A percentile compares a stretch with the other conserved stretches of the same genome.
These are phyloP conservation scores for Besnoitia besnoiti DNA, from an alignment of 169 alveolate genomes.

Conservation along the genomic window DNA sequence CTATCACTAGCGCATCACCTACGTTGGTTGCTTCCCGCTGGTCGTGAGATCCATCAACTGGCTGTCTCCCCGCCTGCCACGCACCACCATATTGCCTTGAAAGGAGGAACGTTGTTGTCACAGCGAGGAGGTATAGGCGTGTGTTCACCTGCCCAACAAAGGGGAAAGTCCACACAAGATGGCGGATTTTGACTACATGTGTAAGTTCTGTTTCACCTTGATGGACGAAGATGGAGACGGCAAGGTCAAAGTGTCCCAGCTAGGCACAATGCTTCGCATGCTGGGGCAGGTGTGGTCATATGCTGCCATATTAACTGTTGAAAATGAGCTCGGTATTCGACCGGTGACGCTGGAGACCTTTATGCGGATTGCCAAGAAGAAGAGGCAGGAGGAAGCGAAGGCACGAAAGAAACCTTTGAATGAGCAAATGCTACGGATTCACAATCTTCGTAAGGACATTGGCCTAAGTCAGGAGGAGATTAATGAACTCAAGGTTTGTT, in stretches of 20 bases:
- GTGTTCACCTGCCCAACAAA: no score
- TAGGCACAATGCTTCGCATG: slow-evolving; percentile 48
- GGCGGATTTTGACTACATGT: slow-evolving; percentile 11
- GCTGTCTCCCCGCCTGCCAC: no score
- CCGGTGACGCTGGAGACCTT: slow-evolving; percentile 6
- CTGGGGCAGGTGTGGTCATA: slow-evolving; percentile 54
- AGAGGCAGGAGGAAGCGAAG: slow-evolving; percentile 19
- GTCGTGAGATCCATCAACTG: no score
- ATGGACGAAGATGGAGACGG: slow-evolving; percentile 26
- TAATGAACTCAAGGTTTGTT: slow-evolving; percentile 38
- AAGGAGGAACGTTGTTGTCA: no score
- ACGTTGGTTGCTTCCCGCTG: no score
- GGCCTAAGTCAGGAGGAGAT: slow-evolving; percentile 25
- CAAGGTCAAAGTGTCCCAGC: slow-evolving; percentile 10
- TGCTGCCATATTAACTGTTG: neutral
- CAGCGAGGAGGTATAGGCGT: no score
- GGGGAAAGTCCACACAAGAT: neutral
- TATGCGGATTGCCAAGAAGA: neutral
- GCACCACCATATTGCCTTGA: no score
- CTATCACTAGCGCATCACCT: no score
- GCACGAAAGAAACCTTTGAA: slow-evolving; percentile 12
- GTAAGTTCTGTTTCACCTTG: slow-evolving; percentile 6
- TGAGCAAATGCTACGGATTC: neutral
- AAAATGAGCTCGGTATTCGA: neutral
- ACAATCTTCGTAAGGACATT: neutral